These are phyloP conservation scores for Trypanosoma theileri DNA, from an alignment of 208 protist species.

Conservation along the genomic window DNA sequence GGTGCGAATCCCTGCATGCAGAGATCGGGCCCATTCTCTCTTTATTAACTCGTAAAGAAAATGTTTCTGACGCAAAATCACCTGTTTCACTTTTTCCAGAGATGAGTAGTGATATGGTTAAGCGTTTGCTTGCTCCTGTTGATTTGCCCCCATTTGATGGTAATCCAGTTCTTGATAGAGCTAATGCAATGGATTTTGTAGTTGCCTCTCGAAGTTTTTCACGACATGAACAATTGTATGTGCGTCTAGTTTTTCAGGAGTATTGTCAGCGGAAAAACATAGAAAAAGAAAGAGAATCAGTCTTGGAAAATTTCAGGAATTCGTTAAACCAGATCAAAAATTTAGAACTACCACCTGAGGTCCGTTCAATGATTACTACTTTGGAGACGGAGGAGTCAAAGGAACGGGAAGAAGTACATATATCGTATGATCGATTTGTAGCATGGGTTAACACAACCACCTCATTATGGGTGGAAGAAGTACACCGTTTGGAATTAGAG, in stretches of 20 bases:
- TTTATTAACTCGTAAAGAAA: slow-evolving; percentile 15
- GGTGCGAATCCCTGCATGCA: slow-evolving; percentile 25
- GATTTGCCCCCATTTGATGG: not conserved
- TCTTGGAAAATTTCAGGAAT: slow-evolving; percentile 20
- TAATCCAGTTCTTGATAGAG: not conserved
- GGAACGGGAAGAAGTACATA: slow-evolving; percentile 31
- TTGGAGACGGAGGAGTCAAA: slow-evolving; percentile 33
- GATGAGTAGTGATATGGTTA: not conserved
- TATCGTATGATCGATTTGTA: slow-evolving; percentile 52
- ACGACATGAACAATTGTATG: slow-evolving; percentile 41
- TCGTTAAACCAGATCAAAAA: slow-evolving; percentile 31
- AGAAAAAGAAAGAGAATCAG: slow-evolving; percentile 38
- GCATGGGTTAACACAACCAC: slow-evolving; percentile 54
- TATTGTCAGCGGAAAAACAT: slow-evolving; percentile 74
- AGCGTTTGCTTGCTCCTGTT: not conserved
- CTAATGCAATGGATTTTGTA: slow-evolving; percentile 11
- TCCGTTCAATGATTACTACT: slow-evolving; percentile 30
- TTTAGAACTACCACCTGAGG: slow-evolving; percentile 43
- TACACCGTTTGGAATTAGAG: slow-evolving; percentile 34
- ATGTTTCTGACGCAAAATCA: not conserved
- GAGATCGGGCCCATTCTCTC: slow-evolving; percentile 23
- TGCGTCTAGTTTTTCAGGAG: slow-evolving; percentile 72
- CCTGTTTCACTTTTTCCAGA: not conserved
- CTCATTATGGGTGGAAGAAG: slow-evolving; percentile 63
- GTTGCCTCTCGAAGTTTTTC: not conserved